Evolutionary conservation across 2,329 filamentous ascomycete genomes (phyloP).

Genomic region (Apiospora koreana): DNA sequence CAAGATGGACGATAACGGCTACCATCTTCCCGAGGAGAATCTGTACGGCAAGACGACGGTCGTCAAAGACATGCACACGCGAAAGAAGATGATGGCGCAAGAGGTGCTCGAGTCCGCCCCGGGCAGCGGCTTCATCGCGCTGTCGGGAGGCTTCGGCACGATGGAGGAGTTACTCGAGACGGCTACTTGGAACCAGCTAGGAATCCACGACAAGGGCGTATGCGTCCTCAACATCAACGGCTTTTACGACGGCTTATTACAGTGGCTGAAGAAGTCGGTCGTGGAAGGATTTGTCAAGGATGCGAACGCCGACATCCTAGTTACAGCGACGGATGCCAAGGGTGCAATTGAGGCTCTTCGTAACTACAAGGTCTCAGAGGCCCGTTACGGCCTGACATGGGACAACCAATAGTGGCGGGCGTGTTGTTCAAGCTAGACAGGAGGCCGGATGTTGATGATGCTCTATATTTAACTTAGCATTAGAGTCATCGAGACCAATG

Average conservation of each 20-base stretch:
- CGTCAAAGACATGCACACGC: conserved; percentile 93
- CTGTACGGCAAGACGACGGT: conserved; percentile 84
- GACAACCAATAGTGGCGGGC: conserved; percentile 35
- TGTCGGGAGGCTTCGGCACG: conserved; percentile 87
- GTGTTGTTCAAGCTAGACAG: background rate
- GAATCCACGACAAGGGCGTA: conserved; percentile 81
- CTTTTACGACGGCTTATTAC: conserved; percentile 86
- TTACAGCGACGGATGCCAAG: conserved; percentile 71
- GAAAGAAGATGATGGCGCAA: conserved; percentile 90
- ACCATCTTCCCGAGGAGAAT: conserved; percentile 62
- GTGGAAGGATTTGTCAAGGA: conserved; percentile 74
- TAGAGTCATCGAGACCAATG: background rate
- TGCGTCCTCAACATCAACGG: conserved; percentile 85
- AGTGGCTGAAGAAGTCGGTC: conserved; percentile 79
- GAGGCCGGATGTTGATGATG: background rate
- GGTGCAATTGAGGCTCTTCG: conserved; percentile 71
- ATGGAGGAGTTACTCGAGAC: conserved; percentile 94
- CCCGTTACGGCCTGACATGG: conserved; percentile 83
- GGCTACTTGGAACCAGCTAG: conserved; percentile 93
- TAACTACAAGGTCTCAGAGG: conserved; percentile 74
- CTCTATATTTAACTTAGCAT: background rate
- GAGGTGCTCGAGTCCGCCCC: conserved; percentile 81
- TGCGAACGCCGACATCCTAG: conserved; percentile 74
- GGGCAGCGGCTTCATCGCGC: conserved; percentile 85
- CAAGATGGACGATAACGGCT: conserved; percentile 45